Conservation (phyloP, 106 monocot genomes). For the Dioscorea dumetorum region DNA sequence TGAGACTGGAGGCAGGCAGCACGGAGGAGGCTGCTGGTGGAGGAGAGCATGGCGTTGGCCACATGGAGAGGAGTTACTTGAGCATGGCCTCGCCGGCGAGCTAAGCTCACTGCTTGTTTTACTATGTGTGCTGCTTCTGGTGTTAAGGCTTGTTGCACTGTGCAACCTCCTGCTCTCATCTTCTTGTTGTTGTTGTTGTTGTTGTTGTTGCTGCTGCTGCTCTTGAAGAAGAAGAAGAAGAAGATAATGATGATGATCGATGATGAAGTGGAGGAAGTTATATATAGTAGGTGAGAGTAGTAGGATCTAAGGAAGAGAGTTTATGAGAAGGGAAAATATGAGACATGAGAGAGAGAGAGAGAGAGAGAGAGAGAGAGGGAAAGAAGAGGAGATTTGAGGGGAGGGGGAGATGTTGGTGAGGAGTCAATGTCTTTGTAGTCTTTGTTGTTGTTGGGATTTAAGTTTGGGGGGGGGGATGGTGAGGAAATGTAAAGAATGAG, state of each 20-base stretch:
- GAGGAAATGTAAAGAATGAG: not conserved
- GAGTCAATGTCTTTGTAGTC: not conserved
- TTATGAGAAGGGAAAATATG: not conserved
- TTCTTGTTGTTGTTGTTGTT: not conserved
- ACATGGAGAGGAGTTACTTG: conserved; percentile 97
- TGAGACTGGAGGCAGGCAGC: conserved; percentile 78
- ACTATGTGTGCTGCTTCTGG: conserved; percentile 66
- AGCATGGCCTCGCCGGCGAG: conserved; percentile 82
- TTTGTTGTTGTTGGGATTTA: not conserved
- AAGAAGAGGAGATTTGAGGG: not conserved
- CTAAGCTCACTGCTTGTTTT: conserved; percentile 77
- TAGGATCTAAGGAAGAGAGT: not conserved
- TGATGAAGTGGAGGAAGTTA: not conserved
- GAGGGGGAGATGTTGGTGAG: conserved; percentile 9
- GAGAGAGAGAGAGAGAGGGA: conserved; percentile 6
- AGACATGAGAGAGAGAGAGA: conserved; percentile 1
- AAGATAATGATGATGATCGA: not conserved
- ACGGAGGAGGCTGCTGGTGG: conserved; percentile 58
- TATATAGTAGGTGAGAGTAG: not conserved
- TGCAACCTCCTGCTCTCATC: conserved; percentile 97
- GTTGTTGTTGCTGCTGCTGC: not conserved
- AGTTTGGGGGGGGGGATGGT: not conserved
- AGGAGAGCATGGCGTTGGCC: conserved; percentile 89
- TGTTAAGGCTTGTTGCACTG: conserved; percentile 78
- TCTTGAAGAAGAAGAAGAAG: too few relatives aligned